Percentiles rank a stretch among this genome's conserved stretches.
These are phyloP conservation scores for Blastobotrys chiropterorum DNA, from an alignment of 805 yeast species.

Conservation along the genomic window DNA sequence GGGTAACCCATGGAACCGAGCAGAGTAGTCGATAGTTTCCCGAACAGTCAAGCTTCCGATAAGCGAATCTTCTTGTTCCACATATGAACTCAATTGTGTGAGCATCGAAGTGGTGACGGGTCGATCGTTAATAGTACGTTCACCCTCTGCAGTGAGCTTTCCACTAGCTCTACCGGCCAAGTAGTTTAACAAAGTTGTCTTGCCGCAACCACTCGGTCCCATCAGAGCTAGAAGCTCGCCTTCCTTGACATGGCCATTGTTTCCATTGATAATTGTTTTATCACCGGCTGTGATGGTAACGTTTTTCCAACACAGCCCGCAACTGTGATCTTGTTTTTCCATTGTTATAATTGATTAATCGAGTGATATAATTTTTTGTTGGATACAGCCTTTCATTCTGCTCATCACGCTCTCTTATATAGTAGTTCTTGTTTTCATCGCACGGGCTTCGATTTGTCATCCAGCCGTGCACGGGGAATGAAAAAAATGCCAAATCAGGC, in stretches of 20 bases:
- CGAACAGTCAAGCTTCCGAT: slow-evolving; percentile 65
- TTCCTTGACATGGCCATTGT: background rate
- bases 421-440: too few relatives aligned
- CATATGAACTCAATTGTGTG: slow-evolving; percentile 40
- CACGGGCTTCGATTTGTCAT: background rate
- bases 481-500: too few relatives aligned
- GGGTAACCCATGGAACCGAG: slow-evolving; percentile 57
- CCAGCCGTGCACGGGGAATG: too few relatives aligned
- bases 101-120: background rate
- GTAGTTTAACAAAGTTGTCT: slow-evolving; percentile 64
- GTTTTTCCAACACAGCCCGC: background rate
- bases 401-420: too few relatives aligned
- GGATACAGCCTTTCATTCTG: background rate
- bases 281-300: background rate
- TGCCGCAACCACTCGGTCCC: slow-evolving; percentile 84
- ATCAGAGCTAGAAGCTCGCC: slow-evolving; percentile 70
- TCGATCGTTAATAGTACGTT: background rate
- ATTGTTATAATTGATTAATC: background rate
- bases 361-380: too few relatives aligned
- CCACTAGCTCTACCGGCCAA: slow-evolving; percentile 35
- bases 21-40: slow-evolving; percentile 66
- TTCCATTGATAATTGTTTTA: background rate
- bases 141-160: background rate
- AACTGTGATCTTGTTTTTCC: background rate
- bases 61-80: slow-evolving; percentile 72